These are phyloP conservation scores for Cordyceps cateniannulata DNA, from an alignment of 2,329 filamentous ascomycete genomes.

Conservation along the genomic window DNA sequence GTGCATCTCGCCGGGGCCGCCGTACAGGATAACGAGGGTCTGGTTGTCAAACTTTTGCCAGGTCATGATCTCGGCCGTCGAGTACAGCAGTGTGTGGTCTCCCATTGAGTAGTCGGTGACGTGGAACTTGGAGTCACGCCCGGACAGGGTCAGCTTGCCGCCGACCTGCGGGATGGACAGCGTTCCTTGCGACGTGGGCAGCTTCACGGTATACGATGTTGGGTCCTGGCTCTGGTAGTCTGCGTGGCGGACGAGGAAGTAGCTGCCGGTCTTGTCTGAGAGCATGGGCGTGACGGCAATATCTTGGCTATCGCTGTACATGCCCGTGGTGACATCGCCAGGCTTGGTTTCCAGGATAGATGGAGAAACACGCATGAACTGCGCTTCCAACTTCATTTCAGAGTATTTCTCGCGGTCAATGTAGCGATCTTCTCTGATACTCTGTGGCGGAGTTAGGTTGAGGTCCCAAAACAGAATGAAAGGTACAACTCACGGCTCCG, in stretches of 20 bases:
- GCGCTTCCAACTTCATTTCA: conserved; percentile 69
- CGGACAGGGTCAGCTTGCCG: conserved; percentile 49
- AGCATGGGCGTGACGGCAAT: conserved; percentile 57
- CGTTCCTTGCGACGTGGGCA: conserved; percentile 52
- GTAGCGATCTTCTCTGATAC: conserved; percentile 62
- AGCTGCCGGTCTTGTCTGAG: conserved; percentile 46
- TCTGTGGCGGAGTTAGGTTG: conserved; percentile 8
- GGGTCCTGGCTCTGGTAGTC: conserved; percentile 54
- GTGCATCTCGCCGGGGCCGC: conserved; percentile 53
- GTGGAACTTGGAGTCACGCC: conserved; percentile 62
- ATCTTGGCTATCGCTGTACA: conserved; percentile 44
- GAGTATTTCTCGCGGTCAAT: conserved; percentile 70
- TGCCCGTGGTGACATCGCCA: conserved; percentile 40
- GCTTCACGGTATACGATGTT: conserved; percentile 55
- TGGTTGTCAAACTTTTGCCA: conserved; percentile 58
- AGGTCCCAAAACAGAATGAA: background rate
- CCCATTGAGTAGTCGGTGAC: conserved; percentile 61
- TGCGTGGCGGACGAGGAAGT: conserved; percentile 62
- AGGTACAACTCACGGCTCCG: conserved; percentile 30
- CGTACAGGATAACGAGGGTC: conserved; percentile 59
- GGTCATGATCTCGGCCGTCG: conserved; percentile 62
- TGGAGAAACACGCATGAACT: conserved; percentile 68
- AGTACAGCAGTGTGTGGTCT: conserved; percentile 55
- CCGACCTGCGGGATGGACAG: conserved; percentile 54
- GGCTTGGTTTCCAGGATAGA: conserved; percentile 58